Conservation (phyloP, 2,329 filamentous ascomycete species). For the Fusarium humuli region DNA sequence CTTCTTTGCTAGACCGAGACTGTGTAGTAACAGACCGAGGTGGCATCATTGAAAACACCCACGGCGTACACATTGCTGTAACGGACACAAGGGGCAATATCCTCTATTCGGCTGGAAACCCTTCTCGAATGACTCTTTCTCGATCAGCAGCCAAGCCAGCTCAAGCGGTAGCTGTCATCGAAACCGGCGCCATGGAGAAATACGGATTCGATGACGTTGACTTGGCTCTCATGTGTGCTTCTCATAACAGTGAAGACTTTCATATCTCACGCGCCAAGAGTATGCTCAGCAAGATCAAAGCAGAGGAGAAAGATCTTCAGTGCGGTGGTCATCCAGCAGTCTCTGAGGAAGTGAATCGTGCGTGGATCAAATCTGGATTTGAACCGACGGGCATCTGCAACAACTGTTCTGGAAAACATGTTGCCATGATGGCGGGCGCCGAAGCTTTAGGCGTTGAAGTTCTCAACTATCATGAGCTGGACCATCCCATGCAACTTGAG, state of each 20-base stretch:
- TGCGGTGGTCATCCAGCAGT: constrained; percentile 58
- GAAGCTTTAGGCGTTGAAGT: constrained; percentile 50
- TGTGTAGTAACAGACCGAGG: constrained; percentile 53
- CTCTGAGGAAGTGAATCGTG: constrained; percentile 50
- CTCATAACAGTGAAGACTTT: constrained; percentile 57
- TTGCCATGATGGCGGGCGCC: constrained; percentile 59
- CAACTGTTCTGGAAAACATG: constrained; percentile 63
- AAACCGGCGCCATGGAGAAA: constrained; percentile 54
- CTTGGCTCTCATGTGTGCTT: constrained; percentile 60
- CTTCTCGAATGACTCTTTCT: constrained; percentile 55
- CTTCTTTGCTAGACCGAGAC: constrained; percentile 37
- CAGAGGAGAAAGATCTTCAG: constrained; percentile 52
- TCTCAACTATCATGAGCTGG: constrained; percentile 51
- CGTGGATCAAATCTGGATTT: constrained; percentile 55
- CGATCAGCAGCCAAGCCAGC: constrained; percentile 61
- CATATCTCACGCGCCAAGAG: constrained; percentile 53
- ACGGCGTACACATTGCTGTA: constrained; percentile 57
- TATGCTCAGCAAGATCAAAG: constrained; percentile 54
- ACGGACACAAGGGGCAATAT: constrained; percentile 54
- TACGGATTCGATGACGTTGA: constrained; percentile 55
- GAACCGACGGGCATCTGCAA: constrained; percentile 54
- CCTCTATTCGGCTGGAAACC: constrained; percentile 56
- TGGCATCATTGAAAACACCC: constrained; percentile 58
- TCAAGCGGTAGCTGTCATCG: constrained; percentile 58
- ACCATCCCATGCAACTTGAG: constrained; percentile 54